These are phyloP conservation scores for Rhododendron kiyosumense DNA, from an alignment of 148 eudicot species.

Conservation along the genomic window DNA sequence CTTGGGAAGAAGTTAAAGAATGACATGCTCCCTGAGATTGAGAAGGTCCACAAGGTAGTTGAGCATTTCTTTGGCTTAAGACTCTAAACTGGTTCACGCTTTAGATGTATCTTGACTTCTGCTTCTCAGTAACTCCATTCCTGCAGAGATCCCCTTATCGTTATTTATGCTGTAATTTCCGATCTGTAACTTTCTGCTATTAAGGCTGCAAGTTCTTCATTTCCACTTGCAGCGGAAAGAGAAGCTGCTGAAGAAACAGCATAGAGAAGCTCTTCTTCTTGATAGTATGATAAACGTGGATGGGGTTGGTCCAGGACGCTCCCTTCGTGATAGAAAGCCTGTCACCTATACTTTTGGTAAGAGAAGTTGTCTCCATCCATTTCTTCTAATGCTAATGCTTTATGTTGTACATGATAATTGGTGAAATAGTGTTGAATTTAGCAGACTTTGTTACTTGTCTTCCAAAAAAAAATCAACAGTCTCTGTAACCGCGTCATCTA, in stretches of 20 bases:
- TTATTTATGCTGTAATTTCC: neutral
- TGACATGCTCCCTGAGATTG: slow-evolving; percentile 91
- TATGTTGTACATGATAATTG: neutral
- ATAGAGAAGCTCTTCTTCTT: slow-evolving; percentile 86
- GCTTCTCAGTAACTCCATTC: neutral
- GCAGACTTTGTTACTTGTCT: neutral
- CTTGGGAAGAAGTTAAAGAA: slow-evolving; percentile 89
- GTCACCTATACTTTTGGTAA: slow-evolving; percentile 96
- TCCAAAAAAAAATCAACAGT: neutral
- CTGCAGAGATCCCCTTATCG: neutral
- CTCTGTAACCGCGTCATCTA: neutral
- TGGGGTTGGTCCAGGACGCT: slow-evolving; percentile 78
- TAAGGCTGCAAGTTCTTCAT: neutral
- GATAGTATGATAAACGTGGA: slow-evolving; percentile 62
- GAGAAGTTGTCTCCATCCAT: slow-evolving; percentile 8
- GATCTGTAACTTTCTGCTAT: neutral
- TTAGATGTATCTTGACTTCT: slow-evolving; percentile 11
- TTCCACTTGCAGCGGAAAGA: slow-evolving; percentile 61
- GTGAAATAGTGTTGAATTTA: neutral
- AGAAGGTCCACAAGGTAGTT: slow-evolving; percentile 83
- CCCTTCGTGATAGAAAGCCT: slow-evolving; percentile 91
- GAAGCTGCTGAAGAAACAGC: slow-evolving; percentile 83
- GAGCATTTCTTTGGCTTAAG: neutral
- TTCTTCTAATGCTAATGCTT: neutral
- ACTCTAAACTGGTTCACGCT: neutral